Conservation (phyloP, 1,284 basidiomycete genomes). For the Sphaerobolus stellatus region DNA sequence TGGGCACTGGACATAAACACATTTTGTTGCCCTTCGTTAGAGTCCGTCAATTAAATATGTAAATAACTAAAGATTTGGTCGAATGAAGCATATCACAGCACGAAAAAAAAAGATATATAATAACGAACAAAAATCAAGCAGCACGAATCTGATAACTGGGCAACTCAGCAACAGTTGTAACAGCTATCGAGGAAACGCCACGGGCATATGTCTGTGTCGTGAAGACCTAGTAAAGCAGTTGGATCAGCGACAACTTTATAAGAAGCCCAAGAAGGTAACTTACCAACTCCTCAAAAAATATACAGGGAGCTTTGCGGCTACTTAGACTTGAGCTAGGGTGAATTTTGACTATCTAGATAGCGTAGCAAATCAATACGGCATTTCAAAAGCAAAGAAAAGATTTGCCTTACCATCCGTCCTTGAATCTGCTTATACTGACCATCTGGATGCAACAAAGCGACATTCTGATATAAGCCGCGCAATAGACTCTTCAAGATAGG, state of each 20-base stretch:
- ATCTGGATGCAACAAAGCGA: constrained; percentile 80
- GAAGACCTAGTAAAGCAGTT: constrained; percentile 55
- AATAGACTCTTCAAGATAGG: constrained; percentile 67
- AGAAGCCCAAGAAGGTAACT: constrained; percentile 28
- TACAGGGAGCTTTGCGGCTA: constrained; percentile 78
- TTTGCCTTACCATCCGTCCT: constrained; percentile 63
- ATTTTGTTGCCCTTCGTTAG: no score
- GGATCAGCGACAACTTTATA: not conserved
- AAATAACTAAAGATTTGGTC: no score
- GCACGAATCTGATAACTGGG: constrained; percentile 20
- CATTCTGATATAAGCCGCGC: constrained; percentile 77
- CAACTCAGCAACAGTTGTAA: constrained; percentile 48
- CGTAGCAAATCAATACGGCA: constrained; percentile 10
- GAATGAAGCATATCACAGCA: no score
- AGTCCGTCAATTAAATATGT: no score
- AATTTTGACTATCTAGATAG: constrained; percentile 74
- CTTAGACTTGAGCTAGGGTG: constrained; percentile 82
- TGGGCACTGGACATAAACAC: no score
- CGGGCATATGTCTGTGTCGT: constrained; percentile 87
- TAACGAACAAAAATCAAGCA: not conserved
- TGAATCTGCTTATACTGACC: constrained; percentile 81
- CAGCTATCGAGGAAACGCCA: constrained; percentile 78
- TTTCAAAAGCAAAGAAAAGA: constrained; percentile 1
- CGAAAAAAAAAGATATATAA: not conserved
- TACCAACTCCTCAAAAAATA: constrained; percentile 90